These are phyloP conservation scores for Acorus gramineus DNA, from an alignment of 106 monocot genomes.

Conservation along the genomic window DNA sequence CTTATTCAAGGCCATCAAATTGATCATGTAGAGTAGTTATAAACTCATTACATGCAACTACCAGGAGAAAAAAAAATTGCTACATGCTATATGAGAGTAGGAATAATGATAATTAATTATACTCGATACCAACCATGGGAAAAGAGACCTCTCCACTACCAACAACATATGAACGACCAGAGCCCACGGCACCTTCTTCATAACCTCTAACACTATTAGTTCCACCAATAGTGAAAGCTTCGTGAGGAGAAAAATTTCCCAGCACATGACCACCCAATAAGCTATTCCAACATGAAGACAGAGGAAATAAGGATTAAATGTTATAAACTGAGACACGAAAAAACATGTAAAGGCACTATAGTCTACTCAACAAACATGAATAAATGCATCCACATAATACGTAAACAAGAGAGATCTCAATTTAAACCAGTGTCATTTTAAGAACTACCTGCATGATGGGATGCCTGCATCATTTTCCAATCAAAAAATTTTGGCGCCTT, in stretches of 20 bases:
- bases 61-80: background rate
- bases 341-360: too few species aligned
- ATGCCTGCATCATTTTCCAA: too few species aligned
- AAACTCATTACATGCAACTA: too few species aligned
- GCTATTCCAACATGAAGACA: conserved; percentile 22
- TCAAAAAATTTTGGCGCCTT: too few species aligned
- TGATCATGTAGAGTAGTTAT: too few species aligned
- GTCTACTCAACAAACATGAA: too few species aligned
- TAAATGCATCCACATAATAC: too few species aligned
- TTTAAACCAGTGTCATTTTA: too few species aligned
- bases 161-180: conserved; percentile 71
- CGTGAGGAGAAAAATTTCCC: conserved; percentile 87
- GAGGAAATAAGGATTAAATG: background rate
- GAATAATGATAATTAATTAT: background rate
- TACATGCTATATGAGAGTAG: background rate
- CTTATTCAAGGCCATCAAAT: too few species aligned
- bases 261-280: conserved; percentile 77
- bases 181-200: conserved; percentile 95
- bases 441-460: too few species aligned
- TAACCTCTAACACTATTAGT: conserved; percentile 93
- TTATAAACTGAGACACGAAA: background rate
- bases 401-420: too few species aligned
- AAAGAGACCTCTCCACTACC: conserved; percentile 86
- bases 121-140: conserved; percentile 48
- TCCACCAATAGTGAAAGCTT: conserved; percentile 94